These are phyloP conservation scores for Carallia brachiata DNA, from an alignment of 345 rosid genomes.

Conservation along the genomic window DNA sequence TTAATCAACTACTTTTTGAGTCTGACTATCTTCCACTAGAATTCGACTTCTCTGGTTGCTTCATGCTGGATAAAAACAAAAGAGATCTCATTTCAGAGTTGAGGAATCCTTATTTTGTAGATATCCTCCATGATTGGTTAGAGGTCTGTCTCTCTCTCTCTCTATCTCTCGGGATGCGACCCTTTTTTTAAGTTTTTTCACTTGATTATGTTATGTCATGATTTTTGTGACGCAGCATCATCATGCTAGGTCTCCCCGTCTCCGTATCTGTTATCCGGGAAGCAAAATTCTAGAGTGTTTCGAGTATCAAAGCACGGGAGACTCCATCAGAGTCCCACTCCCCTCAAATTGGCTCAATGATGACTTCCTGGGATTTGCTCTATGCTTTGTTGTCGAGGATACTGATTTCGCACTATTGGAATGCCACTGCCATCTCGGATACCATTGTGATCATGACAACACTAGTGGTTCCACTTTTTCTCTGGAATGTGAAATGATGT, in stretches of 20 bases:
- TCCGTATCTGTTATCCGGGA: background rate
- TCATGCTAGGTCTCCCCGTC: background rate
- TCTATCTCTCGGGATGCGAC: too few relatives aligned
- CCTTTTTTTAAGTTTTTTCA: too few relatives aligned
- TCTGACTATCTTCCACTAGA: too few relatives aligned
- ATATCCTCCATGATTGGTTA: too few relatives aligned
- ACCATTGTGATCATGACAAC: background rate
- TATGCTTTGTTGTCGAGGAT: background rate
- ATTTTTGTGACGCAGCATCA: background rate
- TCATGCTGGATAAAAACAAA: slow-evolving; percentile 7
- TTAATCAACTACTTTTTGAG: background rate
- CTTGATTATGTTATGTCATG: background rate
- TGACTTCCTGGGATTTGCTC: background rate
- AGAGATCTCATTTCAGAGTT: background rate
- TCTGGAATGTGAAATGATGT: background rate
- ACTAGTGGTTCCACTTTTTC: background rate
- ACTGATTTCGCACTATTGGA: too few relatives aligned
- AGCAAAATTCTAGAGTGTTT: slow-evolving; percentile 6
- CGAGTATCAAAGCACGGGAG: slow-evolving; percentile 2
- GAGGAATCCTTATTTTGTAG: background rate
- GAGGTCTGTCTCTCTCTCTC: background rate
- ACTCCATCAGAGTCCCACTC: background rate
- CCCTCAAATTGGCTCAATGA: slow-evolving; percentile 5
- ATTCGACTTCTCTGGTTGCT: background rate
- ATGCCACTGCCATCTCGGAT: background rate